phyloP scores from a whole-genome alignment of 331 rosid genomes.

The Malus hybrid region DNA sequence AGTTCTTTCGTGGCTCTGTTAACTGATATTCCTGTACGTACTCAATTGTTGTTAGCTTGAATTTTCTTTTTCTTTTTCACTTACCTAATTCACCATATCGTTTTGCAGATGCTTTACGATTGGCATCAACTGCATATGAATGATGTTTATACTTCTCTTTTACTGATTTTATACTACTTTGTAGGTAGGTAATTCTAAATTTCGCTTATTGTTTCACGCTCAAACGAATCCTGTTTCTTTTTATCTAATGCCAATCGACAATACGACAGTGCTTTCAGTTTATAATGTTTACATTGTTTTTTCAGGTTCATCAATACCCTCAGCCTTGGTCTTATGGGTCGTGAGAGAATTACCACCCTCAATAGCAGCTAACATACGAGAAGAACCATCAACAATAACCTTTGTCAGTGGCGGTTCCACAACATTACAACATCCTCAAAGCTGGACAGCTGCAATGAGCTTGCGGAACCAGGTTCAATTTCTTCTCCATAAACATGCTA shows the following conservation, averaged over 20 bases:
- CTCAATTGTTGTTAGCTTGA: slow-evolving; percentile 8
- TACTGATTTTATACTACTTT: slow-evolving; percentile 66
- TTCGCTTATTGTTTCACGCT: slow-evolving; percentile 1
- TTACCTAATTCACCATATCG: not conserved
- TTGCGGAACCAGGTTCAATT: slow-evolving; percentile 55
- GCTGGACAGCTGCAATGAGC: slow-evolving; percentile 65
- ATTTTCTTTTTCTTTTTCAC: not conserved
- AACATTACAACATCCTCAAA: slow-evolving; percentile 44
- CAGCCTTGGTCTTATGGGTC: slow-evolving; percentile 72
- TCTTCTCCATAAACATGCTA: not conserved
- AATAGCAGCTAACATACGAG: slow-evolving; percentile 31
- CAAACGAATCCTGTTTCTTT: not conserved
- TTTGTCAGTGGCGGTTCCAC: slow-evolving; percentile 46
- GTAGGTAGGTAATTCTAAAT: slow-evolving; percentile 50
- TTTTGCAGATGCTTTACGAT: slow-evolving; percentile 63
- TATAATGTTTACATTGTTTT: slow-evolving; percentile 3
- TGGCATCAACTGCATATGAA: slow-evolving; percentile 37
- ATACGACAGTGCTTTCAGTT: too few species aligned
- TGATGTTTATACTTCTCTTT: slow-evolving; percentile 41
- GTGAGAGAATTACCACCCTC: slow-evolving; percentile 75
- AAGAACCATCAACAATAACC: slow-evolving; percentile 58
- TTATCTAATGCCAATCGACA: not conserved
- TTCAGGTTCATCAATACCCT: slow-evolving; percentile 84
- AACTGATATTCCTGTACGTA: slow-evolving; percentile 74
- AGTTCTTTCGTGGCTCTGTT: slow-evolving; percentile 71